Evolutionary conservation across 306 rosid genomes (phyloP).

Genomic region (Carpinus viminea): DNA sequence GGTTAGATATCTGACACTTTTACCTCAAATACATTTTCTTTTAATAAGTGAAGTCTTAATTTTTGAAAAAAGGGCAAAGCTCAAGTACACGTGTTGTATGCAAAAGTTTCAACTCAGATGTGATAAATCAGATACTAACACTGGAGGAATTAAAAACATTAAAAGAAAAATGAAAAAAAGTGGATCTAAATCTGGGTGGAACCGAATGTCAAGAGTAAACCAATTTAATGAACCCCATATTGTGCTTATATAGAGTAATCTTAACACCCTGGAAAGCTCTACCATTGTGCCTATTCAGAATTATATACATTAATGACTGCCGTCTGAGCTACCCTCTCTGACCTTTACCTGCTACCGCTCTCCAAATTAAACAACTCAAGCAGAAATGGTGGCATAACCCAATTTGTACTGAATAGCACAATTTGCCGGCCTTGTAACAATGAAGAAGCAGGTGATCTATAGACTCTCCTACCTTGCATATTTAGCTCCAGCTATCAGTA

Average conservation of each 20-base stretch:
- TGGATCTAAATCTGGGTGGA: not conserved
- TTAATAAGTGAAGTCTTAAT: not conserved
- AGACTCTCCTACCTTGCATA: not conserved
- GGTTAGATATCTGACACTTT: not conserved
- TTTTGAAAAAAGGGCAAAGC: not conserved
- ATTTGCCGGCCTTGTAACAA: not conserved
- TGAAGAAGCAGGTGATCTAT: not conserved
- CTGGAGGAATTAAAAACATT: not conserved
- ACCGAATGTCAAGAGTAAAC: no score
- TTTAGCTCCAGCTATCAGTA: not conserved
- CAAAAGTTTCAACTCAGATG: not conserved
- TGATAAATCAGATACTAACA: not conserved
- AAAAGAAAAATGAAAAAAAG: not conserved
- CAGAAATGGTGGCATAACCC: conserved; percentile 6
- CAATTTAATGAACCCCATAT: no score
- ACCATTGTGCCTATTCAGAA: no score
- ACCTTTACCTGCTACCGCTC: not conserved
- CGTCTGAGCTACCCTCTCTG: not conserved
- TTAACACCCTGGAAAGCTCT: no score
- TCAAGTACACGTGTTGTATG: not conserved
- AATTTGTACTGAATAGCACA: conserved; percentile 6
- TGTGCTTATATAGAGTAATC: no score
- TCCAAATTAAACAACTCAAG: not conserved
- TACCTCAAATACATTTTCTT: not conserved
- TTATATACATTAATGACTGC: no score